phyloP scores from a whole-genome alignment of 2,329 filamentous ascomycete species.

The Fusarium algeriense region DNA sequence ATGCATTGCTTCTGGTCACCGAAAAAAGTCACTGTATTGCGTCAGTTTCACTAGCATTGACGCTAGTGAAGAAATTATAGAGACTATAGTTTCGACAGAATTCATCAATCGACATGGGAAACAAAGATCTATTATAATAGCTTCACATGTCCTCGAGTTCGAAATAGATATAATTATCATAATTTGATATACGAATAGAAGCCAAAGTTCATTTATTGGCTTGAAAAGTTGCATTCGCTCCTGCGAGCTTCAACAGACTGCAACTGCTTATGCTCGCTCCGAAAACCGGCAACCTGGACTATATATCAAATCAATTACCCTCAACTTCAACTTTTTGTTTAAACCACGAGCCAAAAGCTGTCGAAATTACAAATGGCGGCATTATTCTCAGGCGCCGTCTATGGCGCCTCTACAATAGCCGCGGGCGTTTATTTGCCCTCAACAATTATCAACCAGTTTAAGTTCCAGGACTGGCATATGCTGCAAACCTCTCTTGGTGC shows the following conservation, averaged over 20 bases:
- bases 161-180: fast-evolving
- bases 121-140: too few species aligned
- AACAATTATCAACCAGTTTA: slow-evolving; percentile 72
- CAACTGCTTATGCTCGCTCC: slow-evolving; percentile 10
- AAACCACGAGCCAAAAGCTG: background rate
- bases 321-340: background rate
- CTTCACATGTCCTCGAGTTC: fast-evolving
- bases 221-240: background rate
- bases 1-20: too few species aligned
- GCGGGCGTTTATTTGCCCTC: slow-evolving; percentile 71
- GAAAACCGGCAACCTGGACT: slow-evolving; percentile 16
- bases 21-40: background rate
- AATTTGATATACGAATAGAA: background rate
- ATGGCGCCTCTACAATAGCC: slow-evolving; percentile 71
- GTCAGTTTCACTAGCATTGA: background rate
- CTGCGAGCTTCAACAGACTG: background rate
- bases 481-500: slow-evolving; percentile 73
- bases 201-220: background rate
- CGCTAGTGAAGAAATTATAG: background rate
- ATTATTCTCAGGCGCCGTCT: slow-evolving; percentile 65
- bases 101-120: background rate
- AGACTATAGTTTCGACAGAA: fast-evolving
- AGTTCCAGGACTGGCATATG: slow-evolving; percentile 73
- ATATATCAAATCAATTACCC: background rate
- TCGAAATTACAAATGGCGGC: slow-evolving; percentile 46